phyloP scores from a whole-genome alignment of 176 grass and related monocot genomes.

The Bonia amplexicaulis region DNA sequence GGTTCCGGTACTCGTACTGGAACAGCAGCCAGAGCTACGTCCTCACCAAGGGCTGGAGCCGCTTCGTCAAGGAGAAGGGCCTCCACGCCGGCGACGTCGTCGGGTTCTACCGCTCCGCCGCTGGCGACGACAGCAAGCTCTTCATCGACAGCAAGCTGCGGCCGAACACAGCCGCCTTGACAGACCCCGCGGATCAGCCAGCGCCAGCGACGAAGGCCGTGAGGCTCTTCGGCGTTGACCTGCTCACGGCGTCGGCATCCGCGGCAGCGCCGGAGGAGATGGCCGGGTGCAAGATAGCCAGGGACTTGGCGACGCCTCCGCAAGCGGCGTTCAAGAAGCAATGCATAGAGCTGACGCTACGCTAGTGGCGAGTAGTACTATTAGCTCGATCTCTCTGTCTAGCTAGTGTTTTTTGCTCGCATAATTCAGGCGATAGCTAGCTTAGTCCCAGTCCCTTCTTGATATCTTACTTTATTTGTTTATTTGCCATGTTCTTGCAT shows the following conservation, averaged over 20 bases:
- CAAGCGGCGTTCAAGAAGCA: conserved; percentile 60
- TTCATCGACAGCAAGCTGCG: conserved; percentile 65
- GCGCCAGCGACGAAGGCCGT: conserved; percentile 19
- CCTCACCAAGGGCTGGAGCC: conserved; percentile 94
- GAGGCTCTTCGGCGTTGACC: conserved; percentile 71
- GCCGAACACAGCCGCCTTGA: background rate
- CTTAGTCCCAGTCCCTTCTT: background rate
- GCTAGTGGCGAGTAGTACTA: background rate
- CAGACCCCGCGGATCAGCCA: background rate
- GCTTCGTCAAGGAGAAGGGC: conserved; percentile 92
- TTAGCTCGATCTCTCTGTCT: conserved; percentile 10
- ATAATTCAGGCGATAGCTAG: conserved; percentile 15
- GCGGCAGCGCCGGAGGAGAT: background rate
- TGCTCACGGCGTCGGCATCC: conserved; percentile 21
- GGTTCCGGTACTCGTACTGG: conserved; percentile 96
- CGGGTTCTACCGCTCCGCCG: conserved; percentile 47
- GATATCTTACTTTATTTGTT: conserved; percentile 27
- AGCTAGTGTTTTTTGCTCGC: background rate
- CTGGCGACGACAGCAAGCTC: conserved; percentile 36
- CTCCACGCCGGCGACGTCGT: conserved; percentile 68
- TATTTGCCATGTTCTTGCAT: conserved; percentile 16
- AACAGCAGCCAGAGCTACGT: conserved; percentile 99
- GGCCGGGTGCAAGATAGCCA: conserved; percentile 38
- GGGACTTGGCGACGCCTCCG: conserved; percentile 27
- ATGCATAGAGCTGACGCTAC: conserved; percentile 48